Evolutionary conservation across 1,284 basidiomycete genomes (phyloP), one percentile per base, ranked within the genome.

Genomic region (Cutaneotrichosporon cutaneum): DNA sequence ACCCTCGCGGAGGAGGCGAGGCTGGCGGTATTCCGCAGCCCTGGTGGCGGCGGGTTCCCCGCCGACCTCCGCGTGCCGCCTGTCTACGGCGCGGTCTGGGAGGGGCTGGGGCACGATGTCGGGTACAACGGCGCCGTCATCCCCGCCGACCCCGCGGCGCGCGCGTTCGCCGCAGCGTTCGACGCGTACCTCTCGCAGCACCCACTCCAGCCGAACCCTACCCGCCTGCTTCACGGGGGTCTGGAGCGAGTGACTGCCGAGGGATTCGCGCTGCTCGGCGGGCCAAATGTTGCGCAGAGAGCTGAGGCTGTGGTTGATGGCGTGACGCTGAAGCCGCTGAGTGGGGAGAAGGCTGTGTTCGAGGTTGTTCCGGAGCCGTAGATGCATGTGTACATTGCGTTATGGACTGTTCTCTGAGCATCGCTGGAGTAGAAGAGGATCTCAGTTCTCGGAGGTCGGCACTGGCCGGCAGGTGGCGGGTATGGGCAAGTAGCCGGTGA

Each of bases 21-120:
- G 6, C n/a, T 60, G 16, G 58, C 22, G 30, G 33, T 55, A 6
- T 60, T 60, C 55, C 55, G 55, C 33, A 18, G 9, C 21, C 50
- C 30, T 16, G 7, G 18, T 24, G 45, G 45, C 35, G 45, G 21
- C 26, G 52, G 35, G 7, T 60, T 30, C 16, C 44, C 30, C 22
- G 36, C 5, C 6, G 10, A 32, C 33, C 30, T 47, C 18, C 35
- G 47, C 11, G 18, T 56, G 30, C 9, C 30, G 11, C 54, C 58
- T 3, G 52, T 60, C 6, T 63, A 63, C 47, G 62, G 62, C 9
- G 62, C 62, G 2, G 62, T 45, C 21, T 63, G 62, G 62, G 62
- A 63, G 58, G 62, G 35, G 2, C 62, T 63, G 16, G 62, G 62
- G 4, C 56, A 42, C 16, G 62, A 54, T 32, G 21, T 60, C 9